A percentile compares a stretch with the other conserved stretches of the same genome.
Evolutionary conservation across 768 basidiomycete species (phyloP).

Genomic region (Suillus alpinus): DNA sequence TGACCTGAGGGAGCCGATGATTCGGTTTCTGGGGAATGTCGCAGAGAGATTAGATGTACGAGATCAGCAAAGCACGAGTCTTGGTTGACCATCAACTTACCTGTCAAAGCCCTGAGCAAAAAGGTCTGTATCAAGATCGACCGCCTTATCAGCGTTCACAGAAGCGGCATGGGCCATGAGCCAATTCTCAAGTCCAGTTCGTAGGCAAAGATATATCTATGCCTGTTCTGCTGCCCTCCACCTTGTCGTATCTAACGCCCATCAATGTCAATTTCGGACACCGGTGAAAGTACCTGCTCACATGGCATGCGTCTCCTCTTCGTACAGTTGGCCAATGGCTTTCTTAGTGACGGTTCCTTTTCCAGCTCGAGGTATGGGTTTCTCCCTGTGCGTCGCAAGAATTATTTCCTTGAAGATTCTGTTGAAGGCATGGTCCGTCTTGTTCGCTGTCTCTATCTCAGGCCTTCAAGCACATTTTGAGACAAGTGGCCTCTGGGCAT

Average conservation of each 20-base stretch:
- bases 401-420: constrained; percentile 55
- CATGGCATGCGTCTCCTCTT: constrained; percentile 45
- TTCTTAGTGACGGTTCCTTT: constrained; percentile 47
- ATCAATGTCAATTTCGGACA: background rate
- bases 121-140: constrained; percentile 15
- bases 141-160: constrained; percentile 6
- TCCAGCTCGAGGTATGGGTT: constrained; percentile 42
- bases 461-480: constrained; percentile 25
- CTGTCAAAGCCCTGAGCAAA: constrained; percentile 28
- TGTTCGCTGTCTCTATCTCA: constrained; percentile 42
- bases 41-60: constrained; percentile 27
- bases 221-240: constrained; percentile 27
- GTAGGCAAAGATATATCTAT: constrained; percentile 19
- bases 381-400: constrained; percentile 36
- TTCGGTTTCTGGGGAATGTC: constrained; percentile 34
- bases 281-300: constrained; percentile 21
- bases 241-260: constrained; percentile 28
- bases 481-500: too few species aligned
- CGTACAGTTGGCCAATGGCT: constrained; percentile 36
- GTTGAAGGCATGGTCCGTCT: constrained; percentile 37
- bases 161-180: constrained; percentile 21
- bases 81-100: constrained; percentile 7
- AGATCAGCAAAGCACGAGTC: background rate
- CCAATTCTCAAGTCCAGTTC: constrained; percentile 31
- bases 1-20: constrained; percentile 26